Conservation (phyloP, 345 rosid species). For the Rhizophora apiculata region DNA sequence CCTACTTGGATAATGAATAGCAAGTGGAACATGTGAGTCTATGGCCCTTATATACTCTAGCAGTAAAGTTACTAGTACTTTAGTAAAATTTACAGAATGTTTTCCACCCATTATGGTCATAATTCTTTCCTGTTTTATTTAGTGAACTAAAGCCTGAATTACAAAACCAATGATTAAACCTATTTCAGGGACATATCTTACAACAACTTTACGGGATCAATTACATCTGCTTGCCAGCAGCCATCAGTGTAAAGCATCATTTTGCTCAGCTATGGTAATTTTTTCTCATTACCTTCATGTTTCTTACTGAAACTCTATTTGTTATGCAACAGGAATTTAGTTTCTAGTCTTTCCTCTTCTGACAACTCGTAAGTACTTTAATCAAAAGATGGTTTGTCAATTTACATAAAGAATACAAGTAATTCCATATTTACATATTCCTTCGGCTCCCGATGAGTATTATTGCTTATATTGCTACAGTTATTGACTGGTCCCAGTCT, state of each 20-base stretch:
- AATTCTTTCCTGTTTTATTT: neutral
- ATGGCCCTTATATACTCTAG: neutral
- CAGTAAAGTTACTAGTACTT: neutral
- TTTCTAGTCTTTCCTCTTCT: slow-evolving; percentile 47
- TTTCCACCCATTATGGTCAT: neutral
- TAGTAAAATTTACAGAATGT: neutral
- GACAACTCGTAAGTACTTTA: slow-evolving; percentile 50
- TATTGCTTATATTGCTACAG: no score
- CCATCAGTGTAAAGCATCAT: slow-evolving; percentile 44
- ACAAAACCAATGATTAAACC: slow-evolving; percentile 4
- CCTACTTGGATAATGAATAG: slow-evolving; percentile 45
- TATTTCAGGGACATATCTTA: slow-evolving; percentile 75
- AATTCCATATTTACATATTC: neutral
- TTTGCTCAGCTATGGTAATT: neutral
- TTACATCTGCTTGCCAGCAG: slow-evolving; percentile 37
- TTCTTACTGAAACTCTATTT: slow-evolving; percentile 11
- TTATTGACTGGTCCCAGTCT: neutral
- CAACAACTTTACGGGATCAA: slow-evolving; percentile 65
- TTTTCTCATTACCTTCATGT: neutral
- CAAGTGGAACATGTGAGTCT: slow-evolving; percentile 40
- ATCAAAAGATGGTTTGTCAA: neutral
- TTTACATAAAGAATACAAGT: neutral
- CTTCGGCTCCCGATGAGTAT: no score
- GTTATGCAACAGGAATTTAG: slow-evolving; percentile 51
- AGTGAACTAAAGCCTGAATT: neutral